Conservation (phyloP, 257 asterid genomes). For the Solanum chaucha region DNA sequence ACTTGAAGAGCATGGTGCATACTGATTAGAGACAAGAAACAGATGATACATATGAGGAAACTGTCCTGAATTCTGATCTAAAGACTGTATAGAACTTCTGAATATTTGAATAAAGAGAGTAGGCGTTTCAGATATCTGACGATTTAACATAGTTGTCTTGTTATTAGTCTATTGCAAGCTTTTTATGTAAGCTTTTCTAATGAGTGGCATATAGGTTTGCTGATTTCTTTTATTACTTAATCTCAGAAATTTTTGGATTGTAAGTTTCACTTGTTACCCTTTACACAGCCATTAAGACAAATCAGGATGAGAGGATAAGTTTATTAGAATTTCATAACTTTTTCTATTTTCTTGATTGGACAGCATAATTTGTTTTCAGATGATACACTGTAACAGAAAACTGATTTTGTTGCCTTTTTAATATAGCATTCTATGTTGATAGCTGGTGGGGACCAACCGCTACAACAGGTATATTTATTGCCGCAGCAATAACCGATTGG, state of each 20-base stretch:
- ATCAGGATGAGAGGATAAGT: not conserved
- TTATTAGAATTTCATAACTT: not conserved
- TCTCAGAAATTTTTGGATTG: not conserved
- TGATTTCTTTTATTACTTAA: not conserved
- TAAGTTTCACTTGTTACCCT: not conserved
- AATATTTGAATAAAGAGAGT: not conserved
- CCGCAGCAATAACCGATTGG: constrained; percentile 97
- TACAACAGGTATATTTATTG: constrained; percentile 70
- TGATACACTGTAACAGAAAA: not conserved
- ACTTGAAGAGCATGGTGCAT: not conserved
- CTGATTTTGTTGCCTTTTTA: constrained; percentile 3
- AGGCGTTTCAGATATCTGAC: not conserved
- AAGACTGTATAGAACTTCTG: not conserved
- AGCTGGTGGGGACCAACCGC: constrained; percentile 90
- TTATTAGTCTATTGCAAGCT: not conserved
- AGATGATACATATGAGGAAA: not conserved
- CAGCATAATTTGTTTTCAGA: not conserved
- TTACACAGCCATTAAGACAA: not conserved
- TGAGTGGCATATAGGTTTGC: not conserved
- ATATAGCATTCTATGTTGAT: constrained; percentile 71
- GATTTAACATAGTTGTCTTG: not conserved
- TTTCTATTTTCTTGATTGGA: not conserved
- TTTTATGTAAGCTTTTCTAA: not conserved
- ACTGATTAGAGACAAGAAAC: not conserved
- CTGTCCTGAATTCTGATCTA: not conserved